These are phyloP conservation scores for Fusarium sp. DNA, from an alignment of 2,329 filamentous ascomycete genomes.

Conservation along the genomic window DNA sequence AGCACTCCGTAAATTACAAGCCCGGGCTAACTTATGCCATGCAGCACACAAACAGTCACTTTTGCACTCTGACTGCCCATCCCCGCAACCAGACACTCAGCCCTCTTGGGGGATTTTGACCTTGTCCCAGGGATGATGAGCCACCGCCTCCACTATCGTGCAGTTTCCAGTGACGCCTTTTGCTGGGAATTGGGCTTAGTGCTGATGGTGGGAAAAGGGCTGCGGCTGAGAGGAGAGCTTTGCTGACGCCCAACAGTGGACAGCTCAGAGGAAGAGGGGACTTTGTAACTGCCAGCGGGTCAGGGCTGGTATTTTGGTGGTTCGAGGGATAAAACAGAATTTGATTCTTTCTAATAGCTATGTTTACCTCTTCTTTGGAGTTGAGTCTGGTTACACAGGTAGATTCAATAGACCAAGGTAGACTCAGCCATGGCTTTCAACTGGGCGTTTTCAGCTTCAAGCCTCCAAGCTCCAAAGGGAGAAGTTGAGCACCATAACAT, in stretches of 20 bases:
- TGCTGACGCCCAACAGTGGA: constrained; percentile 37
- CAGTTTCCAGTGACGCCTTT: constrained; percentile 34
- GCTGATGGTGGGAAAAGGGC: constrained; percentile 43
- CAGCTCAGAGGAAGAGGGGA: constrained; percentile 26
- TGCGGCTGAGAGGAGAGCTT: constrained; percentile 46
- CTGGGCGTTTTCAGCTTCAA: constrained; percentile 20
- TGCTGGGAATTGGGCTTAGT: constrained; percentile 44
- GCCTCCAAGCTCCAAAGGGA: neutral
- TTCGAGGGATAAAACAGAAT: neutral
- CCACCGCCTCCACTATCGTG: constrained; percentile 43
- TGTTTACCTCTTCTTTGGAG: neutral
- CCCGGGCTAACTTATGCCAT: neutral
- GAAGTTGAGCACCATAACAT: neutral
- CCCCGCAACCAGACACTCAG: constrained; percentile 45
- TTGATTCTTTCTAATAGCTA: neutral
- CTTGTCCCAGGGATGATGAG: constrained; percentile 40
- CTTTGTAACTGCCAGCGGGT: constrained; percentile 20
- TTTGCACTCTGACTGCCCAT: constrained; percentile 11
- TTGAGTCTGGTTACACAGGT: neutral
- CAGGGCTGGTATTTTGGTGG: constrained; percentile 1
- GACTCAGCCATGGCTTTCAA: constrained; percentile 11
- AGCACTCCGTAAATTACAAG: neutral
- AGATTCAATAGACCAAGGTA: neutral
- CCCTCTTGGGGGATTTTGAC: constrained; percentile 39
- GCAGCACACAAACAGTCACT: constrained; percentile 10